phyloP scores from a whole-genome alignment of 225 moss, liverwort and hornwort genomes.

The Bryum argenteum region DNA sequence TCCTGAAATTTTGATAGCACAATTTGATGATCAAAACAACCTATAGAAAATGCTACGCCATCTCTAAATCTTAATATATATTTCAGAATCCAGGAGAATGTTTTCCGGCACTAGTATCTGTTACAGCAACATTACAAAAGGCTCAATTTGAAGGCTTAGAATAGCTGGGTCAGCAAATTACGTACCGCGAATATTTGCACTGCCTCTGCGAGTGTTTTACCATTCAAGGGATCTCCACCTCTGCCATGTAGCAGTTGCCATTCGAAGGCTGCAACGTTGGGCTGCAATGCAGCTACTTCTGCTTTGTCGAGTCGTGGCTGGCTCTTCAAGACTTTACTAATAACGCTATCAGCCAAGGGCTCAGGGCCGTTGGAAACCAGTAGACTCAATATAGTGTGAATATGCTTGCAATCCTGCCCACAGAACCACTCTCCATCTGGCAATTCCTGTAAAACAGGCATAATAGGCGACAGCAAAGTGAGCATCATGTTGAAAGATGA shows the following conservation, averaged over 20 bases:
- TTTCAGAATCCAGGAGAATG: background rate
- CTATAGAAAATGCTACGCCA: slow-evolving; percentile 22
- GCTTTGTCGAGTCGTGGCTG: slow-evolving; percentile 36
- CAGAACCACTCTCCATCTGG: slow-evolving; percentile 97
- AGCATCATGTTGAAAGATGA: background rate
- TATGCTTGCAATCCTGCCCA: slow-evolving; percentile 79
- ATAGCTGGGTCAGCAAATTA: background rate
- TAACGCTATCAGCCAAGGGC: slow-evolving; percentile 73
- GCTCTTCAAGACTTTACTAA: slow-evolving; percentile 72
- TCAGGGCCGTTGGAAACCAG: slow-evolving; percentile 83
- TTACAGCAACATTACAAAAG: background rate
- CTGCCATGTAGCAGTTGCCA: slow-evolving; percentile 96
- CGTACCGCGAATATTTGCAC: slow-evolving; percentile 81
- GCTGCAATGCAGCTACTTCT: slow-evolving; percentile 35
- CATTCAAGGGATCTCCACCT: slow-evolving; percentile 82
- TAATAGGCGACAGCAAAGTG: background rate
- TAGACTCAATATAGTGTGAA: slow-evolving; percentile 74
- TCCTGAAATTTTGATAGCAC: slow-evolving; percentile 45
- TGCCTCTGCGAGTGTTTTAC: slow-evolving; percentile 80
- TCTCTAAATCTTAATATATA: background rate
- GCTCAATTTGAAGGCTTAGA: background rate
- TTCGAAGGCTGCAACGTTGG: slow-evolving; percentile 41
- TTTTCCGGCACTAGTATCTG: too few species aligned
- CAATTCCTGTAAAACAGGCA: slow-evolving; percentile 62
- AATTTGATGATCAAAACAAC: slow-evolving; percentile 17